A percentile compares a stretch with the other conserved stretches of the same genome.
These are phyloP conservation scores for Pseudogymnoascus sp. DNA, from an alignment of 2,329 filamentous ascomycete species.

Conservation along the genomic window DNA sequence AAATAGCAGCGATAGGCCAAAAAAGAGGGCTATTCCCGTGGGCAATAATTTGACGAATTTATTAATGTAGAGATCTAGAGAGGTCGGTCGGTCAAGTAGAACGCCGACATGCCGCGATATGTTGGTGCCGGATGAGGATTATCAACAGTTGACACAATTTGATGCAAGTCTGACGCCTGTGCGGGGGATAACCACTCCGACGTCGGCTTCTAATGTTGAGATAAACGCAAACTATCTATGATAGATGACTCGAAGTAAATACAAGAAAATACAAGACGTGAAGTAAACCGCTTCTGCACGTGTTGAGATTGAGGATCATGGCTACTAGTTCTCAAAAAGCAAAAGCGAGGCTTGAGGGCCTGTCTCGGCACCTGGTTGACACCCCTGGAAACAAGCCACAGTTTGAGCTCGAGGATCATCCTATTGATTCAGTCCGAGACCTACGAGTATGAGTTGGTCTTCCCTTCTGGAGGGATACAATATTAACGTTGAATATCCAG, in stretches of 20 bases:
- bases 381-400: conserved; percentile 13
- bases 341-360: neutral
- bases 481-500: neutral
- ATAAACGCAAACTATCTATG: neutral
- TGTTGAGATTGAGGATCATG: neutral
- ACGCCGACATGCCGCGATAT: neutral
- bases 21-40: neutral
- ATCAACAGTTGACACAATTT: neutral
- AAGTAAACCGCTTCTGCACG: neutral
- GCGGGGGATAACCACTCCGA: neutral
- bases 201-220: neutral
- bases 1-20: neutral
- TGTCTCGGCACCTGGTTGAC: neutral
- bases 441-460: conserved; percentile 5
- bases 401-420: conserved; percentile 36
- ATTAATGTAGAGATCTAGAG: neutral
- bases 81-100: neutral
- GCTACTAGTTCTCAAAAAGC: neutral
- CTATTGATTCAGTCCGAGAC: conserved; percentile 19
- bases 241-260: neutral
- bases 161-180: neutral
- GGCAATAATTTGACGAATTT: neutral
- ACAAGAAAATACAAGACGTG: neutral
- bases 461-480: neutral
- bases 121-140: neutral